Percentiles rank a stretch among this genome's conserved stretches.
Evolutionary conservation across 768 basidiomycete genomes (phyloP).

Genomic region (Hygrophorus pudorinus): DNA sequence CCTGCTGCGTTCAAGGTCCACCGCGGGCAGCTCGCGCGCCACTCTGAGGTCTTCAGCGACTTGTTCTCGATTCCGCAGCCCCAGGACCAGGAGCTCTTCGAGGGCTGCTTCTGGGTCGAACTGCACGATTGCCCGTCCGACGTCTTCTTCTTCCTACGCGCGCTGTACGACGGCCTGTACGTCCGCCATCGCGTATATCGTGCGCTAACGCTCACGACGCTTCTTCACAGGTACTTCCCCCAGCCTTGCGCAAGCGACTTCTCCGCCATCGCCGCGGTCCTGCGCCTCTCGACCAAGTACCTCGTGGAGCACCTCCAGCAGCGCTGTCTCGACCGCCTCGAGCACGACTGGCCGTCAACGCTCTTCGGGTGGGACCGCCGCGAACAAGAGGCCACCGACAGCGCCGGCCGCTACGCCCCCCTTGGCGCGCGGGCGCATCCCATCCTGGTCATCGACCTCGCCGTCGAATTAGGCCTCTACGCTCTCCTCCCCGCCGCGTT

Average conservation of each 20-base stretch:
- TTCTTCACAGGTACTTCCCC: constrained; percentile 42
- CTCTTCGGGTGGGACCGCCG: constrained; percentile 61
- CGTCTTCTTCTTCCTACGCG: constrained; percentile 52
- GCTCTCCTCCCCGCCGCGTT: constrained; percentile 59
- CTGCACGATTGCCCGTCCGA: constrained; percentile 61
- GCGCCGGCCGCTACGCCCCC: constrained; percentile 44
- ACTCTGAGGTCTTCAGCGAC: constrained; percentile 68
- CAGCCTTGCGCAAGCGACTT: constrained; percentile 44
- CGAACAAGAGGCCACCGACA: constrained; percentile 45
- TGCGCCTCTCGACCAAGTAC: constrained; percentile 70
- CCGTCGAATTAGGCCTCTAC: constrained; percentile 48
- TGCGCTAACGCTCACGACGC: background rate
- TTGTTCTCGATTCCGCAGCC: constrained; percentile 60
- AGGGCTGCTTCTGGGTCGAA: constrained; percentile 50
- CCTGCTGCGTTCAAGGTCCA: constrained; percentile 63
- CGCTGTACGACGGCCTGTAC: constrained; percentile 71
- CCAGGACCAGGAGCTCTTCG: constrained; percentile 34
- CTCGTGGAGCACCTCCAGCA: constrained; percentile 56
- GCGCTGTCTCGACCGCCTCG: constrained; percentile 50
- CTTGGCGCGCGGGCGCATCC: constrained; percentile 55
- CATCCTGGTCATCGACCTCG: constrained; percentile 59
- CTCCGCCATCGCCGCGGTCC: constrained; percentile 46
- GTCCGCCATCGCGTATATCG: constrained; percentile 16
- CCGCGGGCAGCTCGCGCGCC: constrained; percentile 60
- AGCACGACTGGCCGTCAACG: constrained; percentile 57